Evolutionary conservation across 495 filamentous ascomycete genomes (phyloP).

Genomic region (Astrocystis sublimbata): DNA sequence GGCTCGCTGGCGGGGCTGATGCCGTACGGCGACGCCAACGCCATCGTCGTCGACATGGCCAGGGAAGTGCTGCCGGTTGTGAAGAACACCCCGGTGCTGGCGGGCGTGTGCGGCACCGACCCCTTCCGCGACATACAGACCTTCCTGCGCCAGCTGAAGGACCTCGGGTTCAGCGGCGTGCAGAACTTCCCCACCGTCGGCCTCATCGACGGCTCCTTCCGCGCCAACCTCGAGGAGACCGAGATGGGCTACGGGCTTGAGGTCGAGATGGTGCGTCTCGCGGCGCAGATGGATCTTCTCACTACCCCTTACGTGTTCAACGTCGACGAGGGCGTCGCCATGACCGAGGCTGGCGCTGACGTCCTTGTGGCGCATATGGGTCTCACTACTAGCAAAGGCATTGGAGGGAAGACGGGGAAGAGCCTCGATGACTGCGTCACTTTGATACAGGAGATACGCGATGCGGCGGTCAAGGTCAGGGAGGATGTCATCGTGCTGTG

Average conservation of each 20-base stretch:
- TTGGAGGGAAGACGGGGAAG: constrained; percentile 62
- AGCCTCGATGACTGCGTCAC: constrained; percentile 61
- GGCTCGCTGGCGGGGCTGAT: constrained; percentile 71
- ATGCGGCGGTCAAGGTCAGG: constrained; percentile 56
- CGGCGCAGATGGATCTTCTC: constrained; percentile 58
- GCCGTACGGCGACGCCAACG: constrained; percentile 72
- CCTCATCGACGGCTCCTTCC: constrained; percentile 66
- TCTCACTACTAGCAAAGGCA: constrained; percentile 63
- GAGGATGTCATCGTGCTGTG: constrained; percentile 65
- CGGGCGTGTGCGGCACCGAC: constrained; percentile 68
- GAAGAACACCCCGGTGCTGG: constrained; percentile 60
- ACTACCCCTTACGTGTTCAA: constrained; percentile 72
- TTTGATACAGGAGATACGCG: constrained; percentile 61
- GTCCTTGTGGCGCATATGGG: constrained; percentile 71
- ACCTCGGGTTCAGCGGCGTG: constrained; percentile 63
- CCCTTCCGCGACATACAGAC: constrained; percentile 59
- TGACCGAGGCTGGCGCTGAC: constrained; percentile 66
- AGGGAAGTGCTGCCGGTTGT: constrained; percentile 62
- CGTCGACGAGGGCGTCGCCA: constrained; percentile 56
- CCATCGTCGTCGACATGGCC: constrained; percentile 67
- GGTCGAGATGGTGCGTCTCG: constrained; percentile 62
- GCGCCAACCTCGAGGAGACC: constrained; percentile 67
- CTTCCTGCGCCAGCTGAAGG: constrained; percentile 59
- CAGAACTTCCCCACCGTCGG: constrained; percentile 77
- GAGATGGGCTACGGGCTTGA: constrained; percentile 66